These are phyloP conservation scores for Fragosphaeria purpurea DNA, from an alignment of 2,329 filamentous ascomycete genomes.

Conservation along the genomic window DNA sequence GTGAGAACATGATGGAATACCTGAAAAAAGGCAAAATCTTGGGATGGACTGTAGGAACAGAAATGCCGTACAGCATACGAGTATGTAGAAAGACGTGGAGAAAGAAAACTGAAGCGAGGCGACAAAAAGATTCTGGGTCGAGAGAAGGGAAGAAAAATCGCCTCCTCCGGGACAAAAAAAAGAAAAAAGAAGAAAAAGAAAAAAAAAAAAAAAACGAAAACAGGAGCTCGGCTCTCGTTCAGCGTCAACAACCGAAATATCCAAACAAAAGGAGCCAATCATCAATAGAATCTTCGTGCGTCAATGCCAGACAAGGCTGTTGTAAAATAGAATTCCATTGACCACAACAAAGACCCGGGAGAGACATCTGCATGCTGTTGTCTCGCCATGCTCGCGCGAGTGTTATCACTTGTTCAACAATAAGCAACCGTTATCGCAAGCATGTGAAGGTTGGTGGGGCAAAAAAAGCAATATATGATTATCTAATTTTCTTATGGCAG, in stretches of 20 bases:
- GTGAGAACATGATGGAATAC: neutral
- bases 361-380: neutral
- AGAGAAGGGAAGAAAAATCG: neutral
- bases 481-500: too few species aligned
- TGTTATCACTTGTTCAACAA: too few species aligned
- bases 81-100: neutral
- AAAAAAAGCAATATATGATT: too few species aligned
- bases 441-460: constrained; percentile 6
- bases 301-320: constrained; percentile 1
- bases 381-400: too few species aligned
- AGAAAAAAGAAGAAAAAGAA: too few species aligned
- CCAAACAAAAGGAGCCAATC: constrained; percentile 2
- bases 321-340: constrained; percentile 1
- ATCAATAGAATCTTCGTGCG: neutral
- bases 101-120: neutral
- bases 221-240: neutral
- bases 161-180: too few species aligned
- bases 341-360: neutral
- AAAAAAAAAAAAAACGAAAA: too few species aligned
- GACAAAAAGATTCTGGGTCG: neutral
- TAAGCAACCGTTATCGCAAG: neutral
- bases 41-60: too few species aligned
- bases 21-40: neutral
- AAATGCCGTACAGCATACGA: too few species aligned
- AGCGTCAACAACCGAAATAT: neutral